These are phyloP conservation scores for Globisporangium parvum DNA, from an alignment of 352 stramenopile species.

Conservation along the genomic window DNA sequence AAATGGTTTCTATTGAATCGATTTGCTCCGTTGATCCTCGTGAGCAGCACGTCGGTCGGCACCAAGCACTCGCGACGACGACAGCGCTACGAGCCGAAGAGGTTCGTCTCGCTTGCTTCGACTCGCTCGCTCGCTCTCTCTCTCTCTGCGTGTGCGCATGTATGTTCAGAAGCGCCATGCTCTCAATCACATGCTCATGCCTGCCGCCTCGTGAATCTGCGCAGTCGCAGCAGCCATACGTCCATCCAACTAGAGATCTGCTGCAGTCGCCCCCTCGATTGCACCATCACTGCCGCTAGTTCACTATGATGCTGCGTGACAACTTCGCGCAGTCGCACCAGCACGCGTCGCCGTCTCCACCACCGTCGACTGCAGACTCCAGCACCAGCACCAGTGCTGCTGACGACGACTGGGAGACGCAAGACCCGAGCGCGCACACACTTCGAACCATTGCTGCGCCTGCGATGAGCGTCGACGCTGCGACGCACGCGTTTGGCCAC, in stretches of 20 bases:
- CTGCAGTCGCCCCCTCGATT: background rate
- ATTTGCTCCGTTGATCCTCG: too few relatives aligned
- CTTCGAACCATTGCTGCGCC: background rate
- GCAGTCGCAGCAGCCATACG: too few relatives aligned
- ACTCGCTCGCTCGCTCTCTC: too few relatives aligned
- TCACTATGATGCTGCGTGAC: background rate
- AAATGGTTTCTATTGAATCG: too few relatives aligned
- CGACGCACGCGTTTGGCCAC: constrained; percentile 22
- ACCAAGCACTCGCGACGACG: too few relatives aligned
- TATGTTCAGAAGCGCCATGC: too few relatives aligned
- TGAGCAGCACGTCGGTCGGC: too few relatives aligned
- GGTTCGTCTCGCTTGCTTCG: too few relatives aligned
- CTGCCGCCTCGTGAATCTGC: too few relatives aligned
- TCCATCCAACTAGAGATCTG: background rate
- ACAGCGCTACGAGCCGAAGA: too few relatives aligned
- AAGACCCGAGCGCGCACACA: constrained; percentile 10
- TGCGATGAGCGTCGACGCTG: constrained; percentile 12
- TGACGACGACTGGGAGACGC: constrained; percentile 40
- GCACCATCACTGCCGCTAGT: background rate
- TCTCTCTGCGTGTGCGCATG: too few relatives aligned
- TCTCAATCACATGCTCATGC: too few relatives aligned
- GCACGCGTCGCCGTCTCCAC: background rate
- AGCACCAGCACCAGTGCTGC: background rate
- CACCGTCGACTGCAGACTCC: background rate
- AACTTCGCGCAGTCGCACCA: background rate